Percentiles rank a stretch among this genome's conserved stretches.
These are phyloP conservation scores for Handroanthus guayacan DNA, from an alignment of 257 asterid genomes.

Conservation along the genomic window DNA sequence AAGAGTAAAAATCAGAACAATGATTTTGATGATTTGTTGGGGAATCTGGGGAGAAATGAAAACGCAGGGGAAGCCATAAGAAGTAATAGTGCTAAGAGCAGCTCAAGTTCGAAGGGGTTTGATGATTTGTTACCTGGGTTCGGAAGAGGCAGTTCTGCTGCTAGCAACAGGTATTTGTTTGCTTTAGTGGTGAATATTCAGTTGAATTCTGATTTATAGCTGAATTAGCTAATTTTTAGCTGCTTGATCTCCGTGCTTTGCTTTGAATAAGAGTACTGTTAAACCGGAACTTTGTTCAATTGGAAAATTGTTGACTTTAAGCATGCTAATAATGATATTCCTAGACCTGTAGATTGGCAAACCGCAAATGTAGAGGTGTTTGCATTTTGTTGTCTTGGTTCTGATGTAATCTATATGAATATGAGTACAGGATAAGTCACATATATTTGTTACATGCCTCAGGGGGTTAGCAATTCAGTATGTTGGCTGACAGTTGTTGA, in stretches of 20 bases:
- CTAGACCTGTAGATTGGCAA: slow-evolving; percentile 15
- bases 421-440: neutral
- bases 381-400: neutral
- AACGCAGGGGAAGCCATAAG: slow-evolving; percentile 38
- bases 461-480: slow-evolving; percentile 2
- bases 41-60: slow-evolving; percentile 48
- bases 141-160: slow-evolving; percentile 53
- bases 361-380: slow-evolving; percentile 4
- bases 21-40: slow-evolving; percentile 56
- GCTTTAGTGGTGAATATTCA: neutral
- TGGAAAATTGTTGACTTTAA: slow-evolving; percentile 8
- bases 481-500: neutral
- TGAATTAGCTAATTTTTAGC: slow-evolving; percentile 12
- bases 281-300: neutral
- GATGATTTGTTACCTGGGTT: slow-evolving; percentile 69
- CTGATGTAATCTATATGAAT: slow-evolving; percentile 10
- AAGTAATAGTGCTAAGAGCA: slow-evolving; percentile 46
- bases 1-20: slow-evolving; percentile 36
- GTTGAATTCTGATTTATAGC: slow-evolving; percentile 6
- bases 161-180: slow-evolving; percentile 57
- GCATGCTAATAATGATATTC: slow-evolving; percentile 19
- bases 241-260: slow-evolving; percentile 11
- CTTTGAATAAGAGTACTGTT: neutral
- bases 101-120: slow-evolving; percentile 55
- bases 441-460: neutral